Percentiles rank a stretch among this genome's conserved stretches.
phyloP scores from a whole-genome alignment of 768 basidiomycete species.

The Boletus insuetus region DNA sequence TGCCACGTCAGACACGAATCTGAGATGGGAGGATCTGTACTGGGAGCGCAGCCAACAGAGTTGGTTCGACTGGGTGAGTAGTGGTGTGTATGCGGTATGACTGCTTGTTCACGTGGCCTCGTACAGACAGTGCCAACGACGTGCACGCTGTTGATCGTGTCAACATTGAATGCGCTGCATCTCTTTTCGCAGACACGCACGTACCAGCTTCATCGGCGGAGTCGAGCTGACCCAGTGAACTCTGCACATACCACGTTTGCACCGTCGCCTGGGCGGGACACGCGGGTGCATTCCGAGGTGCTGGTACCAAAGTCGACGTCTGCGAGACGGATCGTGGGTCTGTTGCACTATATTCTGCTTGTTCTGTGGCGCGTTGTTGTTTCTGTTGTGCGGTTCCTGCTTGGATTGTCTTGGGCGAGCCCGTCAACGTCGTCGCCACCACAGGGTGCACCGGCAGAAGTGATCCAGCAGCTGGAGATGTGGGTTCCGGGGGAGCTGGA shows the following conservation, averaged over 20 bases:
- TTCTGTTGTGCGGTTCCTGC: conserved; percentile 62
- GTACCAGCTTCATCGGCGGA: conserved; percentile 64
- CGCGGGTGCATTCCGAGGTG: conserved; percentile 23
- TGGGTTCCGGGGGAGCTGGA: conserved; percentile 79
- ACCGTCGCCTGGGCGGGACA: conserved; percentile 36
- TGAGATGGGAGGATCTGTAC: conserved; percentile 80
- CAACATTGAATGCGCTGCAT: conserved; percentile 60
- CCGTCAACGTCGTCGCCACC: conserved; percentile 34
- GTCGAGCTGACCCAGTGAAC: conserved; percentile 53
- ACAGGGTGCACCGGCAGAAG: conserved; percentile 39
- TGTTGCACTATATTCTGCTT: conserved; percentile 35
- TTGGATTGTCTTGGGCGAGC: conserved; percentile 54
- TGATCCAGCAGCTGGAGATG: conserved; percentile 74
- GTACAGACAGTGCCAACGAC: conserved; percentile 64
- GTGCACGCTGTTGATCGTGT: conserved; percentile 49
- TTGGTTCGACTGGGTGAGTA: conserved; percentile 80
- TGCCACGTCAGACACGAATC: conserved; percentile 58
- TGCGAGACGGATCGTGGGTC: conserved; percentile 33
- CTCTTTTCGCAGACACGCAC: conserved; percentile 67
- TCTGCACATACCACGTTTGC: conserved; percentile 73
- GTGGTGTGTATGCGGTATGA: conserved; percentile 6
- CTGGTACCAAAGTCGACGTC: conserved; percentile 46
- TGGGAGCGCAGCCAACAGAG: conserved; percentile 58
- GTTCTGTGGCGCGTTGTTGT: conserved; percentile 51
- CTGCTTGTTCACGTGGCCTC: conserved; percentile 9